A percentile compares a stretch with the other conserved stretches of the same genome.
phyloP scores from a whole-genome alignment of 345 rosid species.

The thale cress (Arabidopsis thaliana) region DNA sequence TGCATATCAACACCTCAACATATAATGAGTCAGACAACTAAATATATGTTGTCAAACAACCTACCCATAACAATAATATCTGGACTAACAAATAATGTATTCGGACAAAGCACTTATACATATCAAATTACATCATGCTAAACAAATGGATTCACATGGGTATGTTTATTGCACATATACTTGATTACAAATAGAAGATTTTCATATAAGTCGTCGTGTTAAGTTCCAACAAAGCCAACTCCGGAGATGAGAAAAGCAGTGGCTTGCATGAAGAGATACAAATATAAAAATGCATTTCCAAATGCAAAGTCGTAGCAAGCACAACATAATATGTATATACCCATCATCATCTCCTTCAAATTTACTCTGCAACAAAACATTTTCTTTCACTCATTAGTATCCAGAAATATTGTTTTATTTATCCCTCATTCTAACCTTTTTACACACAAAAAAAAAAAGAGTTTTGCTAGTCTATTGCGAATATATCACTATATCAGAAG shows the following conservation, averaged over 20 bases:
- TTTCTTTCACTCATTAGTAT: background rate
- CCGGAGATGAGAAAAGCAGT: conserved; percentile 33
- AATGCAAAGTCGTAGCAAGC: conserved; percentile 26
- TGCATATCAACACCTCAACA: too few relatives aligned
- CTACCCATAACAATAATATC: too few relatives aligned
- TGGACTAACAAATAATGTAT: too few relatives aligned
- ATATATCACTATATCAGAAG: background rate
- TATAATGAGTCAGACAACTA: too few relatives aligned
- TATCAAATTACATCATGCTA: too few relatives aligned
- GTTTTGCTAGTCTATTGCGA: background rate
- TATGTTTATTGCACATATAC: background rate
- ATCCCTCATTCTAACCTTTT: background rate
- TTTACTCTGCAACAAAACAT: conserved; percentile 34
- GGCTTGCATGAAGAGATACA: conserved; percentile 35
- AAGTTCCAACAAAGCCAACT: conserved; percentile 37
- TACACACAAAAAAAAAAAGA: background rate
- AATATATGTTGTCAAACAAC: too few relatives aligned
- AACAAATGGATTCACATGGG: too few relatives aligned
- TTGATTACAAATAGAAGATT: background rate
- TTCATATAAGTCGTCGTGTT: background rate
- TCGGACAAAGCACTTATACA: too few relatives aligned
- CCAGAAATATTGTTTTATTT: background rate
- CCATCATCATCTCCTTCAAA: conserved; percentile 36
- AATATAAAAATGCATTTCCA: conserved; percentile 25
- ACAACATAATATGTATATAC: conserved; percentile 29